Conservation (phyloP, 2,329 filamentous ascomycete genomes). For the Trichoderma endophyticum region DNA sequence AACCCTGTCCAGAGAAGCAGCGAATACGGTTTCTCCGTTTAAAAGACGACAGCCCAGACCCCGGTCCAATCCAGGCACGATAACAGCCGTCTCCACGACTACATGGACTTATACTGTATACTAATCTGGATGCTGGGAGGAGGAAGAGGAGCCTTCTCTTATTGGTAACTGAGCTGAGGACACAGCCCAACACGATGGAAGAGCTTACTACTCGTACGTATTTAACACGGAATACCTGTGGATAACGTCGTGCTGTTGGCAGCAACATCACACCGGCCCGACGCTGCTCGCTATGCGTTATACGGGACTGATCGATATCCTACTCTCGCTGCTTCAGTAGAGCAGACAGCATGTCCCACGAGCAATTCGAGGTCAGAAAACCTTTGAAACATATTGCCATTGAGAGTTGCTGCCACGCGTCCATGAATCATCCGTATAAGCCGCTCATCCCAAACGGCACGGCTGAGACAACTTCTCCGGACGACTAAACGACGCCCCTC, state of each 20-base stretch:
- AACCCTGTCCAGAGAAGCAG: background rate
- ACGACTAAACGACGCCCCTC: background rate
- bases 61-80: conserved; percentile 10
- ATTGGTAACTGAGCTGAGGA: background rate
- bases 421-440: background rate
- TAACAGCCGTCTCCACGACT: background rate
- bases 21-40: conserved; percentile 12
- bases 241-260: background rate
- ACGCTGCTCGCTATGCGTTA: background rate
- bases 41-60: background rate
- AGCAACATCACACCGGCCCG: background rate
- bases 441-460: background rate
- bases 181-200: background rate
- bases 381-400: background rate
- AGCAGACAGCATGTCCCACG: background rate
- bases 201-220: background rate
- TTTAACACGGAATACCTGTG: background rate
- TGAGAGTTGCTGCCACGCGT: background rate
- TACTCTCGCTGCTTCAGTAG: background rate
- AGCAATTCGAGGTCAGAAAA: background rate
- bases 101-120: background rate
- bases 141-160: background rate
- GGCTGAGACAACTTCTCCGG: background rate
- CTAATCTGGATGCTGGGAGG: background rate
- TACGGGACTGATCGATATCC: background rate